Evolutionary conservation across 2,329 filamentous ascomycete species (phyloP).

Genomic region (Colletotrichum euphorbiae): DNA sequence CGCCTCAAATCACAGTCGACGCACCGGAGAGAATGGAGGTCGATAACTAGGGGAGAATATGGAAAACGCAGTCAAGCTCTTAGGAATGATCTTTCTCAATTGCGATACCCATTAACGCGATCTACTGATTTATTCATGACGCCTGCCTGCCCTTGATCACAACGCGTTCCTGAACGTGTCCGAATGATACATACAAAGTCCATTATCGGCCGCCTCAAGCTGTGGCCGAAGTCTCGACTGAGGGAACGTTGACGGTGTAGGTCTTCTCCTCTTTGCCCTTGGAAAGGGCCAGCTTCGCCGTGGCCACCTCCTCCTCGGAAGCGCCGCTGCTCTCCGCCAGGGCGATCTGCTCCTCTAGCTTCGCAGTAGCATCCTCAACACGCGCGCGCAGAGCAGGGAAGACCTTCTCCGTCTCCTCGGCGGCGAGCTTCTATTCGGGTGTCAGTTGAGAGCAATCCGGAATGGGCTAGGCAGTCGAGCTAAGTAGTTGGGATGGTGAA

Average conservation of each 20-base stretch:
- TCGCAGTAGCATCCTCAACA: slow-evolving; percentile 77
- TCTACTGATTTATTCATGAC: slow-evolving; percentile 3
- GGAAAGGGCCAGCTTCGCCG: slow-evolving; percentile 65
- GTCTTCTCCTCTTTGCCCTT: slow-evolving; percentile 57
- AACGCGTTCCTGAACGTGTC: slow-evolving; percentile 7
- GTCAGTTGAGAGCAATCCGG: neutral
- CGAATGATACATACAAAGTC: neutral
- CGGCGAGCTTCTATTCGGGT: slow-evolving; percentile 73
- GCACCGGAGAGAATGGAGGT: slow-evolving; percentile 72
- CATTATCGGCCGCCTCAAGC: neutral
- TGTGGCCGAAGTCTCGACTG: neutral
- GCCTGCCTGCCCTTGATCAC: slow-evolving; percentile 14
- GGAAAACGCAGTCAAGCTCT: neutral
- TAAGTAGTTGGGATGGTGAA: neutral
- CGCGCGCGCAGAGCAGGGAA: slow-evolving; percentile 78
- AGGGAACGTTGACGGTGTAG: slow-evolving; percentile 15
- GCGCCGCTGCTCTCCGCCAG: slow-evolving; percentile 62
- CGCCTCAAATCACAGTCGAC: slow-evolving; percentile 63
- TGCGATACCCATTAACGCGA: slow-evolving; percentile 37
- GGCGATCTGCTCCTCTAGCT: slow-evolving; percentile 82
- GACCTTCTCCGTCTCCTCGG: slow-evolving; percentile 89
- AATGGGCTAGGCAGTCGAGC: neutral
- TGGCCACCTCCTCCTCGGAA: slow-evolving; percentile 62
- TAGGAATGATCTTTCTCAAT: slow-evolving; percentile 28
- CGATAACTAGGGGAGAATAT: slow-evolving; percentile 49